Conservation (phyloP, 2,329 filamentous ascomycete genomes). For the Trichoderma asperellum region DNA sequence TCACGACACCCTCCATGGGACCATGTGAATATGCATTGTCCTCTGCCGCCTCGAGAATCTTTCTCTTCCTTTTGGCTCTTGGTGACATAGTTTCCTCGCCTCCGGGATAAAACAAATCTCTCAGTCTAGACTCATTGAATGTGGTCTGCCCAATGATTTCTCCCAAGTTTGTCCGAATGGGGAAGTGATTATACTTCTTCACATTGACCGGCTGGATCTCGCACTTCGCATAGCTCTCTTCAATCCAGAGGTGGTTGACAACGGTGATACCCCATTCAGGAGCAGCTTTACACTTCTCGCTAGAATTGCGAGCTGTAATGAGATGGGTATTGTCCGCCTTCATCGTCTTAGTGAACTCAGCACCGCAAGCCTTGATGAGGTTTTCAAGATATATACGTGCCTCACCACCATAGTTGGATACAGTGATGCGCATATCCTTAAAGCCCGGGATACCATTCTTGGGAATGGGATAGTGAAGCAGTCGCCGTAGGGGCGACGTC, state of each 20-base stretch:
- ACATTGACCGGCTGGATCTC: conserved; percentile 73
- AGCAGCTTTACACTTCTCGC: conserved; percentile 92
- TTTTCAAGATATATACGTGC: conserved; percentile 93
- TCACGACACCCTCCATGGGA: conserved; percentile 52
- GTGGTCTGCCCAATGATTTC: conserved; percentile 91
- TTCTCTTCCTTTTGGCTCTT: conserved; percentile 53
- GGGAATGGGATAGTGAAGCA: conserved; percentile 89
- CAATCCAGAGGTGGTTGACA: conserved; percentile 94
- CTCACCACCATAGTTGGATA: conserved; percentile 97
- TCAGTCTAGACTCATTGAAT: conserved; percentile 66
- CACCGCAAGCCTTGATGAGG: conserved; percentile 80
- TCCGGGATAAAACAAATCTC: conserved; percentile 71
- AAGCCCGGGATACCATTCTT: conserved; percentile 80
- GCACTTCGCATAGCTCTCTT: conserved; percentile 94
- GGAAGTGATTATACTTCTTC: conserved; percentile 82
- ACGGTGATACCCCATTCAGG: conserved; percentile 90
- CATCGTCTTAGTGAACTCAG: conserved; percentile 91
- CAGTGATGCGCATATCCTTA: conserved; percentile 73
- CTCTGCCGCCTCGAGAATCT: conserved; percentile 54
- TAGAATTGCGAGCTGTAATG: conserved; percentile 84
- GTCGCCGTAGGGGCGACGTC: conserved; percentile 79
- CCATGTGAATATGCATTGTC: conserved; percentile 55
- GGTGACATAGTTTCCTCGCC: conserved; percentile 51
- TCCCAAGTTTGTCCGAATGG: conserved; percentile 83
- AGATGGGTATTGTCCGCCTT: conserved; percentile 95